These are phyloP conservation scores for Penicillium desertorum DNA, from an alignment of 495 filamentous ascomycete species.

Conservation along the genomic window DNA sequence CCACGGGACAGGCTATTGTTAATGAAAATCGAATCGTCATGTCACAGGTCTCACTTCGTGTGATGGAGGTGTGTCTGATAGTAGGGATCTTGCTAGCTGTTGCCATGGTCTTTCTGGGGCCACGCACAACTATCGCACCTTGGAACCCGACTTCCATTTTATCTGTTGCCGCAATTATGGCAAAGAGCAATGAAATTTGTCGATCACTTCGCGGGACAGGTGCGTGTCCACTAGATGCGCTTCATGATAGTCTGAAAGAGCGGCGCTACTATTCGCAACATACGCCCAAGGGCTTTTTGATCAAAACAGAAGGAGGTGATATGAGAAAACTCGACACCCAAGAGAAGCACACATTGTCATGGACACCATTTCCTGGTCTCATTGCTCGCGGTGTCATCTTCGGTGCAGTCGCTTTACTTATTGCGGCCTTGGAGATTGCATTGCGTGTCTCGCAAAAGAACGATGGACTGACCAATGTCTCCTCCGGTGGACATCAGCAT, in stretches of 20 bases:
- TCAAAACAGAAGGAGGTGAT: background rate
- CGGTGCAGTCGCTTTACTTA: background rate
- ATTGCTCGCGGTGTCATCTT: conserved; percentile 10
- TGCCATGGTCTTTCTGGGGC: background rate
- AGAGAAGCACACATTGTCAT: background rate
- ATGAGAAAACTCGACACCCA: background rate
- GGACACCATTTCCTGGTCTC: conserved; percentile 18
- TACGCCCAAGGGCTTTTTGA: background rate
- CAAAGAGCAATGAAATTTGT: background rate
- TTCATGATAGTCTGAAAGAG: background rate
- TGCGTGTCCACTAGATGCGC: background rate
- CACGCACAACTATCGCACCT: background rate
- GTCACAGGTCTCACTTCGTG: background rate
- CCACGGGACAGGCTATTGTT: background rate
- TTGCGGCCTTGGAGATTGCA: conserved; percentile 13
- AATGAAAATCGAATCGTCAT: background rate
- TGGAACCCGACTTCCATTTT: background rate
- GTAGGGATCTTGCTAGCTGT: background rate
- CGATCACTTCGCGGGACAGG: background rate
- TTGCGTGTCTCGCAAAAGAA: conserved; percentile 13
- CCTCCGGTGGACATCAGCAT: conserved; percentile 9
- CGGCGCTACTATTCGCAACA: background rate
- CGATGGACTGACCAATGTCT: conserved; percentile 13
- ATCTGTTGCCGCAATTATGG: background rate
- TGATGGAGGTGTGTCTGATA: background rate